Evolutionary conservation across 2,329 filamentous ascomycete genomes (phyloP), one percentile per base, ranked within the genome.

Genomic region (Berkeleyomyces basicola): DNA sequence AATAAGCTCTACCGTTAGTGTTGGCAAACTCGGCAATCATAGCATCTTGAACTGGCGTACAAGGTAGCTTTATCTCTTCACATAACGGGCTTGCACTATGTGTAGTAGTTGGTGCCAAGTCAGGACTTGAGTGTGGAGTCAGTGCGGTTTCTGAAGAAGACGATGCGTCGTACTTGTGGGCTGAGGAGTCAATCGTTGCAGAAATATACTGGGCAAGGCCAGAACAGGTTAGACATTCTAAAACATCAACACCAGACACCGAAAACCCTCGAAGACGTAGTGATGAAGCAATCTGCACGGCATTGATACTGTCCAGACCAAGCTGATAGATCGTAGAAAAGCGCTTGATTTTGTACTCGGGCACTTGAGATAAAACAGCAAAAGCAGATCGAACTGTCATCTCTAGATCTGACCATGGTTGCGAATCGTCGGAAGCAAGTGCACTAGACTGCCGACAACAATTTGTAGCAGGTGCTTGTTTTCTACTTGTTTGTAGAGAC

Each of bases 301-400:
- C 88, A 65, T 87, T 91, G 68, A 97, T 93, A 70, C 91, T 96
- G 72, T 96, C 91, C 3, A 96, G 75, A 0, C 92, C 92, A n/a
- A 96, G 80, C 64, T 87, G 84, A 68, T 92, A 95, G 58, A 97
- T 89, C 0, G 88, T 90, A 0, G 83, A 89, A 7, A 79, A 70
- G 10, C 77, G 78, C 3, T 70, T 68, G 57, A 96, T 84, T 0
- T 73, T 74, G 0, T 76, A 68, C 1, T 70, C 63, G 0, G 79
- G 70, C 3, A 79, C 72, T 1, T 76, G 74, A 0, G 86, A 83
- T 33, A 93, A 76, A 5, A 73, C 73, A 0, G 82, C 77, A 16
- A 91, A 71, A 0, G 83, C 75, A 0, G 76, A 69, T 3, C 84
- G 79, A 44, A 90, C 76, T 3, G 70, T 68, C 0, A 67, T 66